Conservation (phyloP, 176 grass and related monocot species). For the Oryza longistaminata region DNA sequence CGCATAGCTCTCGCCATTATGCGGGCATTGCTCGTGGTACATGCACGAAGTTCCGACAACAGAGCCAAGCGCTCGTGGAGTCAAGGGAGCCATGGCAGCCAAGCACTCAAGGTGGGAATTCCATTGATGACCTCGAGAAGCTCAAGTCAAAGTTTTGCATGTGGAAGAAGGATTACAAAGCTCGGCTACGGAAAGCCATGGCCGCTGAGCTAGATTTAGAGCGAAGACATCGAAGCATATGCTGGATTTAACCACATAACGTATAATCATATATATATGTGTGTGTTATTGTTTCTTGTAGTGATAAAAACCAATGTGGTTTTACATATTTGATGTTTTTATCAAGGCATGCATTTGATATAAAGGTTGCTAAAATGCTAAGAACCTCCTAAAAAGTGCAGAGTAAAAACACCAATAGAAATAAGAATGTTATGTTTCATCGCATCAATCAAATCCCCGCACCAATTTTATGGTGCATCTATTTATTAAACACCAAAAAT, state of each 20-base stretch:
- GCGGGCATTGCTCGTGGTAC: not conserved
- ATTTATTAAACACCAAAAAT: too few species aligned
- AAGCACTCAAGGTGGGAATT: not conserved
- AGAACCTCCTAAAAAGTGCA: too few species aligned
- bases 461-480: too few species aligned
- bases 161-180: slow-evolving; percentile 62
- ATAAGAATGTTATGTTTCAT: not conserved
- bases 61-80: slow-evolving; percentile 32
- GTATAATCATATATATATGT: not conserved
- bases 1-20: not conserved
- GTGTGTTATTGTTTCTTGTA: not conserved
- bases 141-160: slow-evolving; percentile 45
- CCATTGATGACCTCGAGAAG: slow-evolving; percentile 30
- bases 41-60: slow-evolving; percentile 20
- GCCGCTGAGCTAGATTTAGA: slow-evolving; percentile 8
- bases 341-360: too few species aligned
- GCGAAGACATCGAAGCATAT: slow-evolving; percentile 7
- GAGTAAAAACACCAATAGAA: too few species aligned
- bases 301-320: not conserved
- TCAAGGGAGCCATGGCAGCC: not conserved
- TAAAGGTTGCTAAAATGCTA: too few species aligned
- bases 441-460: not conserved
- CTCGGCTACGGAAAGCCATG: slow-evolving; percentile 25
- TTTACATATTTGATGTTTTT: not conserved
- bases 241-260: slow-evolving; percentile 34